Percentiles rank a stretch among this genome's conserved stretches.
Evolutionary conservation across 2,329 filamentous ascomycete species (phyloP).

Genomic region (Aureobasidium sp.): DNA sequence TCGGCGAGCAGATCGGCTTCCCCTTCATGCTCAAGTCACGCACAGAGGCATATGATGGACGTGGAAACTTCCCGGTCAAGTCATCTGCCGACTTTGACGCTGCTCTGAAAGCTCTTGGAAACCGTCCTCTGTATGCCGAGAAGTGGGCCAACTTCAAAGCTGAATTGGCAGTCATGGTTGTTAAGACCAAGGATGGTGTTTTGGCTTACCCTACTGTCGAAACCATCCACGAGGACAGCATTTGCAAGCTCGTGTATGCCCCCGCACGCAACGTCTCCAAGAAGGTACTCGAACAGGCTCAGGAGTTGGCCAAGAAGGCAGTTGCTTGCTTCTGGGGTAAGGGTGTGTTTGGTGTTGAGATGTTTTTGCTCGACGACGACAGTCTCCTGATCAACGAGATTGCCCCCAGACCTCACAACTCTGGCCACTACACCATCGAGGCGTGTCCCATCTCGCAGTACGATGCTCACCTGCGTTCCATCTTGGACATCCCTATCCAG

Average conservation of each 20-base stretch:
- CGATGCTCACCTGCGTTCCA: slow-evolving; percentile 78
- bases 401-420: slow-evolving; percentile 78
- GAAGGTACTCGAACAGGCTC: slow-evolving; percentile 54
- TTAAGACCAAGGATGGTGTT: slow-evolving; percentile 69
- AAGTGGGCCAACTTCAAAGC: slow-evolving; percentile 78
- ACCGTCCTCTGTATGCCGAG: slow-evolving; percentile 73
- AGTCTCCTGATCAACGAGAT: slow-evolving; percentile 76
- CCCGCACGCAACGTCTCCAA: slow-evolving; percentile 65
- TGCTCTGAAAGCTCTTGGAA: slow-evolving; percentile 61
- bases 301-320: slow-evolving; percentile 68
- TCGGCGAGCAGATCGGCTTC: slow-evolving; percentile 59
- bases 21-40: slow-evolving; percentile 90
- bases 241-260: slow-evolving; percentile 86
- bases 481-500: slow-evolving; percentile 57
- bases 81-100: slow-evolving; percentile 50
- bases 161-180: slow-evolving; percentile 89
- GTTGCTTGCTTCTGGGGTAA: slow-evolving; percentile 74
- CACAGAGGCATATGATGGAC: slow-evolving; percentile 87
- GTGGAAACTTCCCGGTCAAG: slow-evolving; percentile 60
- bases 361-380: slow-evolving; percentile 73
- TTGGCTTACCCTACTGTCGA: slow-evolving; percentile 84
- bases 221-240: slow-evolving; percentile 88
- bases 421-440: slow-evolving; percentile 92
- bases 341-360: slow-evolving; percentile 92
- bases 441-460: slow-evolving; percentile 84